Evolutionary conservation across 257 asterid species (phyloP), one percentile per base, ranked within the genome.

Genomic region (Solanum lycopersicoides): DNA sequence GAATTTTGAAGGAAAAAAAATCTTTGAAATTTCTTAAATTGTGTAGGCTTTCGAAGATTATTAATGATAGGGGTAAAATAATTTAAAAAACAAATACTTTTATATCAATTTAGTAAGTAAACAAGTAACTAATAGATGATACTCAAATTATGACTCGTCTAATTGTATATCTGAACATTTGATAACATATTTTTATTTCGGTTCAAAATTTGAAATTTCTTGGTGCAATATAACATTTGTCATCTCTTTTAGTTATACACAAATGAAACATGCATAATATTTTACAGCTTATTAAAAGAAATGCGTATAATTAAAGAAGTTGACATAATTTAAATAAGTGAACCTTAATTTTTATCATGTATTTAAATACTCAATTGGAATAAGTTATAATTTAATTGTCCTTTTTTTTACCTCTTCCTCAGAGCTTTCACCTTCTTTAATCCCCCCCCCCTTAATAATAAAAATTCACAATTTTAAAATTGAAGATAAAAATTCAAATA

Each of bases 281-380:
- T 59, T 59, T 3, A 59, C 5, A 20, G 2, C 12, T 59, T 7
- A 59, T 20, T 56, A 18, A 59, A 20, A n/a, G 0, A 4, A 56
- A 59, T 59, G 12, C 12, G 4, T 20, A 59, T 59, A 59, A 20
- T 59, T 18, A 59, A 59, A 56, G 11, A 20, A 20, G 5, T 20
- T 56, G 12, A 20, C 0, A 56, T 1, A 56, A 20, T 20, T 20
- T 7, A 7, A 56, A 18, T 56, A 53, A 53, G 18, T 53, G 1
- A 16, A 53, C 16, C 1, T 3, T 53, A 15, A 53, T 16, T 16
- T 6, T 59, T 20, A 3, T 59, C 66, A 59, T 59, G 0, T 59
- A 20, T 59, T 59, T 3, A 59, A 20, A 8, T 18, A 12, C 0
- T 59, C 0, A 59, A 59, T 59, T 20, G 5, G 0, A 56, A 18